Conservation (phyloP, 208 protist species). For the Trypanosomatidae sp. region DNA sequence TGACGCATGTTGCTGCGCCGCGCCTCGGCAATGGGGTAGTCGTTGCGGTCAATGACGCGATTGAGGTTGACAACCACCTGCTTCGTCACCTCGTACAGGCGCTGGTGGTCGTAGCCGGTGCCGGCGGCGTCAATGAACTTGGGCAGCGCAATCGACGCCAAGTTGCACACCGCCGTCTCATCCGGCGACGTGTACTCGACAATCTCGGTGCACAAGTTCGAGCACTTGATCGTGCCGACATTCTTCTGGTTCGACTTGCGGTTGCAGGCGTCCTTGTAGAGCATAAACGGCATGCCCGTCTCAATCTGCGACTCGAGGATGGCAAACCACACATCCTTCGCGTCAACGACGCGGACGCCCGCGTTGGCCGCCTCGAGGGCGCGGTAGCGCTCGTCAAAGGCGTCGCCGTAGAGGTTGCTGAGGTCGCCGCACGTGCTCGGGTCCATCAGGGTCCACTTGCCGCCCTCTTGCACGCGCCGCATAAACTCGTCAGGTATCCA, state of each 20-base stretch:
- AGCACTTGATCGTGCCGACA: conserved; percentile 97
- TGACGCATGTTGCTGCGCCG: conserved; percentile 93
- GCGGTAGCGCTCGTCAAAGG: conserved; percentile 92
- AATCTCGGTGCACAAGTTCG: conserved; percentile 99
- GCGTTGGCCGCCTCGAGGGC: conserved; percentile 89
- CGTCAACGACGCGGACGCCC: conserved; percentile 80
- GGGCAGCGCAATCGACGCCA: conserved; percentile 97
- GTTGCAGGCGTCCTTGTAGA: conserved; percentile 99
- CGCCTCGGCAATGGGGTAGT: conserved; percentile 96
- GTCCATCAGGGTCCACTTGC: conserved; percentile 97
- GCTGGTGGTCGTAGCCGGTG: conserved; percentile 79
- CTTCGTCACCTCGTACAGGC: conserved; percentile 87
- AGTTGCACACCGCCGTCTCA: conserved; percentile 98
- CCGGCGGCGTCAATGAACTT: conserved; percentile 88
- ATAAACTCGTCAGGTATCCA: conserved; percentile 99
- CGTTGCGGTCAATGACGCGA: conserved; percentile 98
- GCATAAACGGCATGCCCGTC: conserved; percentile 98
- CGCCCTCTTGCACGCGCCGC: conserved; percentile 93
- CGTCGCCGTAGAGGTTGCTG: conserved; percentile 91
- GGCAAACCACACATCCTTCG: conserved; percentile 97
- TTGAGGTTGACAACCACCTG: conserved; percentile 96
- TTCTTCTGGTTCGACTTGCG: conserved; percentile 99
- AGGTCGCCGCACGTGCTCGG: conserved; percentile 94
- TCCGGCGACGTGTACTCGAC: conserved; percentile 96
- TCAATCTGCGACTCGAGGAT: conserved; percentile 98